Base-by-base conservation (phyloP, 2,329 filamentous ascomycete genomes). In the Nigrograna mackinnonii region DNA sequence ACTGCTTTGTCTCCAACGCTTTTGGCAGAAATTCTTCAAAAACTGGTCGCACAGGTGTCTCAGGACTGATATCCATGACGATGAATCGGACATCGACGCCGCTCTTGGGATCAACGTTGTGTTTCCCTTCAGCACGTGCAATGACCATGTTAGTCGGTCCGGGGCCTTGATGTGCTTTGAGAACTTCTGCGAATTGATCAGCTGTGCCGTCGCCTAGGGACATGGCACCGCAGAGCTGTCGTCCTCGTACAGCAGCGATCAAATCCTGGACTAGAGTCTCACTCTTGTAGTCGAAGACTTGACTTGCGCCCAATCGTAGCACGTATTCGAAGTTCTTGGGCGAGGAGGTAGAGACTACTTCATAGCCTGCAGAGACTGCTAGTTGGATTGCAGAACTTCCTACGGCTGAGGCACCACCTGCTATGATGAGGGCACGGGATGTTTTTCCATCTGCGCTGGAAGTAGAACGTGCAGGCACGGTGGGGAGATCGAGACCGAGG, bases 271-370 rank as follows among this genome's bases (percentile, higher is more conserved):
- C 56, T 3, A 43, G 32, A 9, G 65, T 67, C 1, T 69, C 60
- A 20, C 66, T 65, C 20, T 65, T 66, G 63, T 81, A 80, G 57
- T 80, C 75, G 52, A 79, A 77, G 2, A 66, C 69, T 37, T 63
- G 57, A 35, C 61, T 64, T 1, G 76, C 77, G 11, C 79, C 78
- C 7, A 76, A 61, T 1, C 47, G 52, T 41, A 69, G 70, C 4
- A 75, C 64, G 14, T 76, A 68, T 3, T 69, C 62, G 50, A 73
- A 74, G 54, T 78, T 78, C 26, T 62, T 66, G 2, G 71, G 66
- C 1, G 73, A 77, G 41, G 68, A 68, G 5, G 72, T 77, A 2
- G 72, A 62, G 37, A 76, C 57, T 21, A 78, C 74, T 18, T 68
- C 51, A 44, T 63, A 66, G 18, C 70, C 71, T n/a, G 70, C 68